These are phyloP conservation scores for Pulveroboletus ravenelii DNA, from an alignment of 768 basidiomycete species.

Conservation along the genomic window DNA sequence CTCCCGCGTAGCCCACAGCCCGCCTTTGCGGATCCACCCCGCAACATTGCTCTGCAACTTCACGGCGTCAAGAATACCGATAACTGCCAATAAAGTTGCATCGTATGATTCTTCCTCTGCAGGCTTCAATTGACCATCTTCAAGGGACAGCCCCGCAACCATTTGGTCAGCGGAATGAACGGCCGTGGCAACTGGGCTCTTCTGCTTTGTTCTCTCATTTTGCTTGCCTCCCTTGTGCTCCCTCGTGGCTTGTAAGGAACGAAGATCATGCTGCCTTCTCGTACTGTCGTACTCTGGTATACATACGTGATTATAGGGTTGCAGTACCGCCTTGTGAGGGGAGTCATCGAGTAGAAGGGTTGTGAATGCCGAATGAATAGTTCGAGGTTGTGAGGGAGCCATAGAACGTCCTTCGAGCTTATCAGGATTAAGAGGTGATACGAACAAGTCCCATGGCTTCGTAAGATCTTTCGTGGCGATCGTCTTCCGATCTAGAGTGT, in stretches of 20 bases:
- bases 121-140: background rate
- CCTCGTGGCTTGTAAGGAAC: constrained; percentile 18
- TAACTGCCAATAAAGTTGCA: constrained; percentile 52
- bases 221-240: constrained; percentile 9
- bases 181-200: background rate
- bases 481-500: constrained; percentile 14
- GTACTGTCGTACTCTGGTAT: constrained; percentile 59
- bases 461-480: constrained; percentile 71
- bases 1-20: constrained; percentile 32
- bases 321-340: constrained; percentile 51
- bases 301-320: constrained; percentile 81
- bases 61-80: constrained; percentile 60
- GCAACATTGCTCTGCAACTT: constrained; percentile 61
- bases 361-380: constrained; percentile 39
- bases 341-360: constrained; percentile 54
- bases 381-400: constrained; percentile 1
- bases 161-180: background rate
- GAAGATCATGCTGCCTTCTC: constrained; percentile 39
- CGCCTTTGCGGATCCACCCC: constrained; percentile 60
- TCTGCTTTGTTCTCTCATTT: constrained; percentile 4
- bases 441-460: constrained; percentile 57
- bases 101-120: constrained; percentile 36
- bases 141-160: background rate
- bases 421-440: constrained; percentile 9
- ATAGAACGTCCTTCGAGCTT: background rate